Evolutionary conservation across 2,329 filamentous ascomycete species (phyloP).

Genomic region (Dothideomycetidae sp.): DNA sequence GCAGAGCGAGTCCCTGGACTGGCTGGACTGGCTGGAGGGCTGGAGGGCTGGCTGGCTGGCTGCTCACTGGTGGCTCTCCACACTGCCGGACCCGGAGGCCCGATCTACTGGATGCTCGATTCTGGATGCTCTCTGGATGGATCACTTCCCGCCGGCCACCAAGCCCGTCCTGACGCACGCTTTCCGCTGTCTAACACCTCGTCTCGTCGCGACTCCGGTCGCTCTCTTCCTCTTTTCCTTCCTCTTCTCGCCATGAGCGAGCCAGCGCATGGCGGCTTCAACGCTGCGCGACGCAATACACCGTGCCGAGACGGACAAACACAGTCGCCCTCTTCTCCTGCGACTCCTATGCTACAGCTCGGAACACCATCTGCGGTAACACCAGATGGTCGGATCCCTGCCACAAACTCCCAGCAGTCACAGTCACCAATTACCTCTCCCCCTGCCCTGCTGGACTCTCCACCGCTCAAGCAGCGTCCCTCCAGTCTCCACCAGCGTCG

Average conservation of each 20-base stretch:
- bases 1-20: too few relatives aligned
- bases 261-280: background rate
- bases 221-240: background rate
- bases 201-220: background rate
- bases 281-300: constrained; percentile 1
- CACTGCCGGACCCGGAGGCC: background rate
- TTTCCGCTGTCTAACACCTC: constrained; percentile 1
- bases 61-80: too few relatives aligned
- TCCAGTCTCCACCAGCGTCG: constrained; percentile 6
- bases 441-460: too few relatives aligned
- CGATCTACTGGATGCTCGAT: background rate
- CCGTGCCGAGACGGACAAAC: constrained; percentile 2
- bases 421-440: too few relatives aligned
- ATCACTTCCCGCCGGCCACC: too few relatives aligned
- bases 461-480: too few relatives aligned
- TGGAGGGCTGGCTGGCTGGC: too few relatives aligned
- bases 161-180: background rate
- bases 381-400: background rate
- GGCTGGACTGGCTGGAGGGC: too few relatives aligned
- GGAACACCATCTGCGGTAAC: too few relatives aligned
- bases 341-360: too few relatives aligned
- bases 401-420: too few relatives aligned
- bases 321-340: background rate
- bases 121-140: too few relatives aligned
- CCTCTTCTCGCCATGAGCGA: constrained; percentile 6